A percentile compares a stretch with the other conserved stretches of the same genome.
Evolutionary conservation across 495 filamentous ascomycete species (phyloP).

Genomic region (Choiromyces venosus): DNA sequence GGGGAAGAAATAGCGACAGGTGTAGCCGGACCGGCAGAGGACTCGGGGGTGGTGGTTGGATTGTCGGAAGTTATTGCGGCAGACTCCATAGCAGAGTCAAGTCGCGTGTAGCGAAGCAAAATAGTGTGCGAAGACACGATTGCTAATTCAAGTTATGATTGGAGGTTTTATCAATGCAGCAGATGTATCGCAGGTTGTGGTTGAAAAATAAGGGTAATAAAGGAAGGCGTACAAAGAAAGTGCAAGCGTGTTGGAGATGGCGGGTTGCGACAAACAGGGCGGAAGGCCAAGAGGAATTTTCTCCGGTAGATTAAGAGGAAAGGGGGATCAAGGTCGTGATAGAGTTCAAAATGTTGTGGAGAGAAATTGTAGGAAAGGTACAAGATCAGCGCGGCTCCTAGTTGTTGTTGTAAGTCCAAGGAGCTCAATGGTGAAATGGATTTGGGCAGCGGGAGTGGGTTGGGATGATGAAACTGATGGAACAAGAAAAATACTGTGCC

Average conservation of each 20-base stretch:
- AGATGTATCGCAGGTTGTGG: neutral
- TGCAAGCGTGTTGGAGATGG: neutral
- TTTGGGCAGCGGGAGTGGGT: neutral
- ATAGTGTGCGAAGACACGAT: neutral
- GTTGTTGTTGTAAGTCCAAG: neutral
- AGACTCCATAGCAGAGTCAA: slow-evolving; percentile 23
- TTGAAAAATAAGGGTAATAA: neutral
- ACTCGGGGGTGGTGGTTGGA: slow-evolving; percentile 17
- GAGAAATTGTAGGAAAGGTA: neutral
- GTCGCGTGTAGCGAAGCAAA: slow-evolving; percentile 1
- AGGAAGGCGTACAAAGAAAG: neutral
- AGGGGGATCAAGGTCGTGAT: neutral
- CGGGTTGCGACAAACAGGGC: neutral
- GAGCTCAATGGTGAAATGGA: neutral
- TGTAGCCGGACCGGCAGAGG: slow-evolving; percentile 27
- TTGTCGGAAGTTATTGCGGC: slow-evolving; percentile 17
- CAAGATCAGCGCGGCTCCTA: neutral
- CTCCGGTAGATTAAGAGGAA: neutral
- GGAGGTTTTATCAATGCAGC: neutral
- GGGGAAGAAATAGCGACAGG: slow-evolving; percentile 15
- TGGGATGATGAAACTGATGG: neutral
- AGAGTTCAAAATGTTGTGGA: neutral
- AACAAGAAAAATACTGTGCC: neutral
- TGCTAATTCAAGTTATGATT: neutral
- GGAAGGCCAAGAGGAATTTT: neutral